phyloP scores from a whole-genome alignment of 805 yeast genomes.

The Candida maesae region DNA sequence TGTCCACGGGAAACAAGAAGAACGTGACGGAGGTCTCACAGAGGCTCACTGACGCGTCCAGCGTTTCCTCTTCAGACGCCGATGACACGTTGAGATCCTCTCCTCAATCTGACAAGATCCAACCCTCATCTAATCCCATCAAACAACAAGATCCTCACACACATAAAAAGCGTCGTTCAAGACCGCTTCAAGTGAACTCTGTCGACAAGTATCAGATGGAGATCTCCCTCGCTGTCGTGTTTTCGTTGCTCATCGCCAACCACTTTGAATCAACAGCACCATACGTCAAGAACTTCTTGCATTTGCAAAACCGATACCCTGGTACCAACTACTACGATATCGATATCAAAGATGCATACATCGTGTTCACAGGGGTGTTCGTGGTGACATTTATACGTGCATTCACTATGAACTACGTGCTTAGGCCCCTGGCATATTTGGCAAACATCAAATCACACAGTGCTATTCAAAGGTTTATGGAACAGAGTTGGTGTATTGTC shows the following conservation, averaged over 20 bases:
- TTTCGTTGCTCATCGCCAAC: conserved; percentile 22
- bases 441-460: conserved; percentile 45
- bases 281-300: conserved; percentile 35
- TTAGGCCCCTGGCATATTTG: conserved; percentile 51
- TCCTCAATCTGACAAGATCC: too few relatives aligned
- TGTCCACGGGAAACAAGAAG: conserved; percentile 8
- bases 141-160: too few relatives aligned
- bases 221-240: conserved; percentile 24
- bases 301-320: conserved; percentile 36
- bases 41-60: conserved; percentile 9
- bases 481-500: conserved; percentile 75
- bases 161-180: too few relatives aligned
- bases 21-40: conserved; percentile 13
- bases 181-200: conserved; percentile 7
- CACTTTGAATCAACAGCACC: conserved; percentile 27
- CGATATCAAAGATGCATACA: conserved; percentile 51
- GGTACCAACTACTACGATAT: conserved; percentile 43
- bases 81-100: too few relatives aligned
- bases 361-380: conserved; percentile 53
- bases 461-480: conserved; percentile 68
- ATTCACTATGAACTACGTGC: conserved; percentile 50
- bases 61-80: conserved; percentile 8
- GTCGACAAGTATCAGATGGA: conserved; percentile 29
- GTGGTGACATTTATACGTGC: conserved; percentile 55
- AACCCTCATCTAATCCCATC: too few relatives aligned